These are phyloP conservation scores for Aspergillus ochraceus DNA, from an alignment of 2,329 filamentous ascomycete genomes.

Conservation along the genomic window DNA sequence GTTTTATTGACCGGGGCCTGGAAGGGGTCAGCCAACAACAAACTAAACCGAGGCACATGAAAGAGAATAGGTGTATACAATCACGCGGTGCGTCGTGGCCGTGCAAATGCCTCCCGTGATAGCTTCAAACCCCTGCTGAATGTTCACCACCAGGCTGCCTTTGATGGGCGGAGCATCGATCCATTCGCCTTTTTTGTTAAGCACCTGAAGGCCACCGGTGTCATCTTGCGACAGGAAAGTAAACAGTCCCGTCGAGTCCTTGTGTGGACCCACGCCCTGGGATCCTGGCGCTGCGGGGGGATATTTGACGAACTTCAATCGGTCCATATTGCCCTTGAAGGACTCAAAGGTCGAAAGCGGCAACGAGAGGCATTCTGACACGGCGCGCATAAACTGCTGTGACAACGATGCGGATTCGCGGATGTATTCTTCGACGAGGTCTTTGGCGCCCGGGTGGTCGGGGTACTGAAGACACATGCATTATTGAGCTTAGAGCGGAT, in stretches of 20 bases:
- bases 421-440: conserved; percentile 52
- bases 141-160: conserved; percentile 49
- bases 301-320: conserved; percentile 59
- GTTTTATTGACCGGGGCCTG: conserved; percentile 33
- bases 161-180: conserved; percentile 45
- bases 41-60: neutral
- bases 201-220: conserved; percentile 47
- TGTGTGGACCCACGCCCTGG: conserved; percentile 60
- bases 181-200: conserved; percentile 48
- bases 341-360: conserved; percentile 49
- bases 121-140: conserved; percentile 56
- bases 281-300: conserved; percentile 41
- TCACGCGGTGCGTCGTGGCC: conserved; percentile 38
- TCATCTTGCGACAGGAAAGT: conserved; percentile 44
- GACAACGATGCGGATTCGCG: conserved; percentile 48
- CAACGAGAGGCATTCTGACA: conserved; percentile 57
- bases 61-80: conserved; percentile 23
- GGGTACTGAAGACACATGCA: conserved; percentile 24
- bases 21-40: conserved; percentile 22
- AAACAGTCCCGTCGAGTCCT: conserved; percentile 53
- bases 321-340: conserved; percentile 52
- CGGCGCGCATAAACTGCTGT: conserved; percentile 54
- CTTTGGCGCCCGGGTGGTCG: conserved; percentile 21
- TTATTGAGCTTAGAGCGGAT: neutral
- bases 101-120: conserved; percentile 57